Evolutionary conservation across 495 filamentous ascomycete species (phyloP), one percentile per base, ranked within the genome.

Genomic region (Trichoderma reesei): DNA sequence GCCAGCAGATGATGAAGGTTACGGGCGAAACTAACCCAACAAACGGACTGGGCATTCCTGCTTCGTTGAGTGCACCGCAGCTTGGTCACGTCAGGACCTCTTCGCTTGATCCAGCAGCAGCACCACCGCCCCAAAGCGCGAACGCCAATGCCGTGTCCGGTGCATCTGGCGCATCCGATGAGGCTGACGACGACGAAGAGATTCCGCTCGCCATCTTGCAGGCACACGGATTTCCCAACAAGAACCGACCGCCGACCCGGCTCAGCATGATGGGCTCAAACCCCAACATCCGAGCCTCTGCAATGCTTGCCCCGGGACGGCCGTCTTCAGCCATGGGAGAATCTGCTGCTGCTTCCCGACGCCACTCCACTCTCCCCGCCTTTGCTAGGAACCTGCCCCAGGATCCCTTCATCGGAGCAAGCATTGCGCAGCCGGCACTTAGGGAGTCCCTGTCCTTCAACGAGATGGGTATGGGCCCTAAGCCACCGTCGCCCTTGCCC

Each of bases 1-100:
- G 94, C 59, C 93, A 97, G 71, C 88, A 93, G 72, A 96, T 97
- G 91, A 95, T 91, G 90, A 96, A 96, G 71, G 88, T 95, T 20
- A 96, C 91, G 8, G 92, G 92, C 60, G 90, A 90, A 68, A 75
- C 80, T 7, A 73, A 79, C 1, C 65, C 72, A 10, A 63, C 69
- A 0, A 71, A 74, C 44, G 72, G 80, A 74, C 67, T 80, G 44
- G 70, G 75, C 63, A 65, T 80, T 18, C 72, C 75, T 38, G 75
- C 78, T 46, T 83, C 83, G 5, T 74, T 82, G 64, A 85, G 84
- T 69, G 83, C 80, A 14, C 84, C 84, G 5, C 83, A 82, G 60
- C 69, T 86, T 36, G 69, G 74, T 18, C 71, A 66, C 18, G 46
- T 68, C 1, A 67, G 63, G 31, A 60, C 67, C 3, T 66, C 64